Evolutionary conservation across 1,284 basidiomycete species (phyloP).

Genomic region (Pholiota adiposa): DNA sequence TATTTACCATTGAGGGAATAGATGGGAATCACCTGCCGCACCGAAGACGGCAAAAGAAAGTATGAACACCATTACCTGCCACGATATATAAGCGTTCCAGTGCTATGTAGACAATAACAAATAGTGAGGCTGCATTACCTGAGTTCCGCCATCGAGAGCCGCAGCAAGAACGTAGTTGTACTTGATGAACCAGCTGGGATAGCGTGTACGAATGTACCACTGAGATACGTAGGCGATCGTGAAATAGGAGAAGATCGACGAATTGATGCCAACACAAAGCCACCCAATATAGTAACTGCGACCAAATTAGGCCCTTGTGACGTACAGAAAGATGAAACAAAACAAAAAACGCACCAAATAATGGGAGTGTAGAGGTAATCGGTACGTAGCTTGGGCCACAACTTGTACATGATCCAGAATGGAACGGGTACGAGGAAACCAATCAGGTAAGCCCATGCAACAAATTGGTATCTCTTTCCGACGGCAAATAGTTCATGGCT

Average conservation of each 20-base stretch:
- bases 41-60: constrained; percentile 76
- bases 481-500: constrained; percentile 56
- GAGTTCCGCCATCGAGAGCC: constrained; percentile 40
- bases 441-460: constrained; percentile 58
- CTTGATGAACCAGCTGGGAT: constrained; percentile 58
- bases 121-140: constrained; percentile 21
- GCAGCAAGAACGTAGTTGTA: constrained; percentile 54
- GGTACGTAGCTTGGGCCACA: constrained; percentile 42
- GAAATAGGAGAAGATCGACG: constrained; percentile 43
- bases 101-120: background rate
- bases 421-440: constrained; percentile 57
- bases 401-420: constrained; percentile 57
- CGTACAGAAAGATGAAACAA: background rate
- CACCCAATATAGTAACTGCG: constrained; percentile 38
- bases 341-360: constrained; percentile 39
- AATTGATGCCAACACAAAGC: constrained; percentile 53
- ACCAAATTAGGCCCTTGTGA: background rate
- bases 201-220: constrained; percentile 57
- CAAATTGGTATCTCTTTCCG: constrained; percentile 59
- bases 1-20: constrained; percentile 61
- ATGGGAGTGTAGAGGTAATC: constrained; percentile 52
- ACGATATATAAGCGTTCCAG: background rate
- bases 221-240: constrained; percentile 58
- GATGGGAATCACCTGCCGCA: constrained; percentile 55
- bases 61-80: constrained; percentile 69